These are phyloP conservation scores for Pestalotiopsis sp. DNA, from an alignment of 2,329 filamentous ascomycete genomes.

Conservation along the genomic window DNA sequence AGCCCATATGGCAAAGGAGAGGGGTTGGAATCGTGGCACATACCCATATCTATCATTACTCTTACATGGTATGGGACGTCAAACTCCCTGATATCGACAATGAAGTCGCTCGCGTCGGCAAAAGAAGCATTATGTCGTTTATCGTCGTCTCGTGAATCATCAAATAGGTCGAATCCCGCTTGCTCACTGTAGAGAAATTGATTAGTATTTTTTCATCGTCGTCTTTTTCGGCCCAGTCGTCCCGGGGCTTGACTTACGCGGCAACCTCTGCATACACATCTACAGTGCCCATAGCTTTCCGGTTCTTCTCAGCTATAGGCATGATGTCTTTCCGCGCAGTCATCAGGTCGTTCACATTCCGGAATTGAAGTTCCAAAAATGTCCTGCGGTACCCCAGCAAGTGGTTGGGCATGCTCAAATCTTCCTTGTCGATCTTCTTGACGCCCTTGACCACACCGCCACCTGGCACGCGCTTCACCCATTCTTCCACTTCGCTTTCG, in stretches of 20 bases:
- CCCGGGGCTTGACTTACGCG: conserved; percentile 55
- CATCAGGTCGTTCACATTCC: conserved; percentile 83
- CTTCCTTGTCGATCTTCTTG: conserved; percentile 83
- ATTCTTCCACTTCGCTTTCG: conserved; percentile 95
- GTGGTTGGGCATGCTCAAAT: conserved; percentile 93
- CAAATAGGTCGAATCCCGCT: conserved; percentile 82
- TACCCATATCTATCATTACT: conserved; percentile 93
- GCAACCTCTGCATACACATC: conserved; percentile 98
- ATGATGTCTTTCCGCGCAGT: conserved; percentile 81
- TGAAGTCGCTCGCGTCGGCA: conserved; percentile 91
- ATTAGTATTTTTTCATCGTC: background rate
- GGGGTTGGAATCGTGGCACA: background rate
- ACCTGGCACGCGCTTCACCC: conserved; percentile 74
- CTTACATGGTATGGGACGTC: conserved; percentile 99
- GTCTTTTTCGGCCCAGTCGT: background rate
- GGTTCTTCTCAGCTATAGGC: conserved; percentile 94
- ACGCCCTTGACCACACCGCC: conserved; percentile 82
- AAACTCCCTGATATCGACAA: conserved; percentile 98
- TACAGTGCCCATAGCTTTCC: conserved; percentile 93
- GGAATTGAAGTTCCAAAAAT: conserved; percentile 83
- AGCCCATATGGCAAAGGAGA: background rate
- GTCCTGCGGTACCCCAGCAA: conserved; percentile 85
- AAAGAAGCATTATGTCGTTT: conserved; percentile 73
- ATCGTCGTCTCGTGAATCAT: conserved; percentile 79
- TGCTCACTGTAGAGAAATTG: conserved; percentile 27